Base-by-base conservation (phyloP, 352 stramenopile genomes). In the Phytophthora multivora region DNA sequence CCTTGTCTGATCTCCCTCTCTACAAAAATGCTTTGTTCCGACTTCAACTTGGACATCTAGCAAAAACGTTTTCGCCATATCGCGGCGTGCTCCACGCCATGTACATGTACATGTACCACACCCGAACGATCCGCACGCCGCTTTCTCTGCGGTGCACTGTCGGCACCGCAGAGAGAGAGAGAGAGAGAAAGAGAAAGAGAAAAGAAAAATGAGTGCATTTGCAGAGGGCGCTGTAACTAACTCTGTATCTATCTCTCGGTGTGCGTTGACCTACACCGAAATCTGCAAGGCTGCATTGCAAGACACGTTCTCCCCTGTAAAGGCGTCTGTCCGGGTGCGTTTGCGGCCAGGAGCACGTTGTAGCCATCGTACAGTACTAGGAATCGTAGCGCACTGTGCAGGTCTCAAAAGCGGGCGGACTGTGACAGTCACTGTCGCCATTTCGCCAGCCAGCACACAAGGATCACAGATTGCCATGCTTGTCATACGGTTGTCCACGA, bases 41-140 rank as follows among this genome's bases (percentile, higher is more conserved):
- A 43, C 55, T 57, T 57, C 55, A 63, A 63, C 26, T 26, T 57
- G 55, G 12, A 30, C 46, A 33, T 23, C 26, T 56, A 55, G 15
- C 54, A 41, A 56, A 54, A 54, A 25, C 10, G 12, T 11, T 23
- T 26, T 54, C 40, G 50, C 50, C 21, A 40, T 33, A 23, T 59
- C 39, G 51, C 40, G 40, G 9, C 33, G 26, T 19, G 16, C 3
- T 46, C 5, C 25, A 51, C 51, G 21, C 39, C 28, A 33, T 33
- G 28, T 33, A 33, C 28, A 19, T 23, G n/a, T 18, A 28, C 21
- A 10, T 11, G 30, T 16, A 39, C 13, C 31, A 38, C 41, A 13
- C 10, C 28, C 28, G 28, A 33, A 18, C 35, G 35, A 19, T 18
- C 35, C 15, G 19, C 35, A 40, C 35, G 8, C 28, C 28, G 28